Conservation (phyloP, 257 asterid species). For the Solanum boliviense region DNA sequence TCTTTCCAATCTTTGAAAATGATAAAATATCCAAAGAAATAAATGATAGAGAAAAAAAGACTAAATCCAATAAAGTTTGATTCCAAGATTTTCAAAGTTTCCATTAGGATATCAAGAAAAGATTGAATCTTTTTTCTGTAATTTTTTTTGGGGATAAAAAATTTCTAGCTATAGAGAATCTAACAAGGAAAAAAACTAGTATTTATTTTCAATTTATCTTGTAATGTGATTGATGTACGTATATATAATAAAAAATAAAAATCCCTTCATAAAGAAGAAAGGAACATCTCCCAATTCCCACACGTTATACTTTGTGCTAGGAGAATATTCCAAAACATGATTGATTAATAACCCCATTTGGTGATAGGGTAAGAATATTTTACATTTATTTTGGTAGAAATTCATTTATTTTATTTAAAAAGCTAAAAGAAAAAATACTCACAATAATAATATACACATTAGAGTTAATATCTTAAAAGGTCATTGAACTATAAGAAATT, state of each 20-base stretch:
- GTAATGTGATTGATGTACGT: background rate
- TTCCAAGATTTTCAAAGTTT: background rate
- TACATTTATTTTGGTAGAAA: background rate
- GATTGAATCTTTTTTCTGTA: background rate
- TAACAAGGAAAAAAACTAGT: background rate
- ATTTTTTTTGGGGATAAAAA: background rate
- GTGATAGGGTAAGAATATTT: background rate
- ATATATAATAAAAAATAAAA: background rate
- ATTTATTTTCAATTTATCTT: background rate
- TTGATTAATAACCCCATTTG: background rate
- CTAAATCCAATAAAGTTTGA: constrained; percentile 18
- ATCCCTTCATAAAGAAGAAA: background rate
- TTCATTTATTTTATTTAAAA: too few relatives aligned
- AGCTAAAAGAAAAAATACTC: too few relatives aligned
- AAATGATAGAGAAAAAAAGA: constrained; percentile 32
- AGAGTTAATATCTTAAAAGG: too few relatives aligned
- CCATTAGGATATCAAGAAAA: background rate
- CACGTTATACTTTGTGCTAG: constrained; percentile 17
- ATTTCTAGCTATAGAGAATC: background rate
- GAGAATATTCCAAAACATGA: constrained; percentile 27
- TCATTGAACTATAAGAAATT: too few relatives aligned
- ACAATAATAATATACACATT: too few relatives aligned
- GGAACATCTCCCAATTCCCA: background rate
- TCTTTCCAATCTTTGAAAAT: constrained; percentile 47
- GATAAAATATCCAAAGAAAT: constrained; percentile 30